Conservation (phyloP, 257 asterid genomes). For the Capsicum chinense region DNA sequence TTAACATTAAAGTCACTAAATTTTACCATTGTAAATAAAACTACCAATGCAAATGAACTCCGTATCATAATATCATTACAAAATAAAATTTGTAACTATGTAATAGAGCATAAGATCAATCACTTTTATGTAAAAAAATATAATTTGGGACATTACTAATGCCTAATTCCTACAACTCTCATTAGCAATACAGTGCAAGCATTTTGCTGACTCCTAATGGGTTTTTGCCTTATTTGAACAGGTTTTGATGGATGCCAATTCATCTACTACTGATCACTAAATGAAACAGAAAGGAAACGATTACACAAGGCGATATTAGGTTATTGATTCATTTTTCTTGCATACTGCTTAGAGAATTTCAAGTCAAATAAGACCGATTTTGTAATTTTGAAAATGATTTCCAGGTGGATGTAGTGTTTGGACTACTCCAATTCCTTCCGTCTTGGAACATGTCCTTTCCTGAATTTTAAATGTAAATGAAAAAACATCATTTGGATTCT, state of each 20-base stretch:
- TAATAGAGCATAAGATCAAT: background rate
- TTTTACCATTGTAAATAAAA: background rate
- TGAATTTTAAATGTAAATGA: background rate
- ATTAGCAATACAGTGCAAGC: background rate
- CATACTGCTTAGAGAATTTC: background rate
- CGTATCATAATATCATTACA: background rate
- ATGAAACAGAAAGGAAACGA: background rate
- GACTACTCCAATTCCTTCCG: background rate
- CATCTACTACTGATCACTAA: constrained; percentile 47
- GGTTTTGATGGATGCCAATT: constrained; percentile 87
- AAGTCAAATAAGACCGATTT: background rate
- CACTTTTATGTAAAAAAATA: background rate
- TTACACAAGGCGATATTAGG: background rate
- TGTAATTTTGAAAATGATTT: background rate
- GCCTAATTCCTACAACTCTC: background rate
- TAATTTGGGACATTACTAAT: background rate
- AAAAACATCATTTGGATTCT: background rate
- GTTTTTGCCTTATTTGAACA: constrained; percentile 32
- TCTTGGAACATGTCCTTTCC: background rate
- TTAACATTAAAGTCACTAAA: background rate
- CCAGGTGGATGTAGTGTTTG: background rate
- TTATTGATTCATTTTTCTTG: background rate
- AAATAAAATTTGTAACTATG: background rate
- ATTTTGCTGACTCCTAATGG: background rate
- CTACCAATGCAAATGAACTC: background rate